phyloP scores from a whole-genome alignment of 306 rosid species.

The Quercus cerris region DNA sequence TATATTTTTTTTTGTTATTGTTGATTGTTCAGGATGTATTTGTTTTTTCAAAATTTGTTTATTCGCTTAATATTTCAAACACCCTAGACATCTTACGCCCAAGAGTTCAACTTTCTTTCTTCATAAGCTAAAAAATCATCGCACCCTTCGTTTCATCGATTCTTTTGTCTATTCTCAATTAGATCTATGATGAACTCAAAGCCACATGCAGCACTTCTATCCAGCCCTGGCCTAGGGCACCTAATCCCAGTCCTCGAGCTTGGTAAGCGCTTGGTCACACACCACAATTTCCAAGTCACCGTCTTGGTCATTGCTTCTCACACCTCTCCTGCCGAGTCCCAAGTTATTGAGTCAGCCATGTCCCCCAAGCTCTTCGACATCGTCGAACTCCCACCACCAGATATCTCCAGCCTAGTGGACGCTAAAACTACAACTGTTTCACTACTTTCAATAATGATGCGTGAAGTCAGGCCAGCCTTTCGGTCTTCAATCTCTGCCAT shows the following conservation, averaged over 20 bases:
- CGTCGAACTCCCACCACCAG: constrained; percentile 11
- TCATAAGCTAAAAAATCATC: too few relatives aligned
- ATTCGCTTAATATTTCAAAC: too few relatives aligned
- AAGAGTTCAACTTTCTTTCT: too few relatives aligned
- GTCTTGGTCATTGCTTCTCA: constrained; percentile 8
- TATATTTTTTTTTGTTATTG: too few relatives aligned
- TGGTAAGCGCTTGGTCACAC: constrained; percentile 18
- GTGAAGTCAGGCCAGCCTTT: background rate
- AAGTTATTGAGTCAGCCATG: constrained; percentile 5
- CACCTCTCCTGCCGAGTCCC: constrained; percentile 14
- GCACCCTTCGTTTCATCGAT: too few relatives aligned
- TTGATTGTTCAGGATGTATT: too few relatives aligned
- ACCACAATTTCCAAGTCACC: constrained; percentile 21
- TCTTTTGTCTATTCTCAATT: too few relatives aligned
- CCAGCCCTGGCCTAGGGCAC: constrained; percentile 34
- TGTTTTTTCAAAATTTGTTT: too few relatives aligned
- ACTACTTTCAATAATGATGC: background rate
- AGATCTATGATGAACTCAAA: background rate
- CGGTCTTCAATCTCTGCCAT: constrained; percentile 1
- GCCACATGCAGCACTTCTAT: constrained; percentile 15
- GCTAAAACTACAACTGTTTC: background rate
- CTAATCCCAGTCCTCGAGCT: constrained; percentile 26
- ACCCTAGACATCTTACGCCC: too few relatives aligned
- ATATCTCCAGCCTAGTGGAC: constrained; percentile 11
- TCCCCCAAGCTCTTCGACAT: background rate